Conservation (phyloP, 352 stramenopile species). For the Phytophthora ohioensis region DNA sequence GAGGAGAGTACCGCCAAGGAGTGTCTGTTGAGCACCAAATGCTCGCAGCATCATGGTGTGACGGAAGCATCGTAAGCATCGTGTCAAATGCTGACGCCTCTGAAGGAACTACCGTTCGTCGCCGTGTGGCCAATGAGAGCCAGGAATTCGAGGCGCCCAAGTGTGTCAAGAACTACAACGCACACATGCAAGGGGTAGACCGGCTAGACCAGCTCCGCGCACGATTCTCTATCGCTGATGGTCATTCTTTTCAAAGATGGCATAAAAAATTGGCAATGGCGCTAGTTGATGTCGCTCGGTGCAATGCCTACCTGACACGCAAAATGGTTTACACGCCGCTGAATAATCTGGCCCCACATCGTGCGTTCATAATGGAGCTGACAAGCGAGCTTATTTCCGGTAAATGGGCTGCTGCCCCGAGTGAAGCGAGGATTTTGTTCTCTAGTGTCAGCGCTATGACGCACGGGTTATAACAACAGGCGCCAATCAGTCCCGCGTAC, state of each 20-base stretch:
- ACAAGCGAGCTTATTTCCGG: not conserved
- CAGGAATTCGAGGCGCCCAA: constrained; percentile 26
- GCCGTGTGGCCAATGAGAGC: not conserved
- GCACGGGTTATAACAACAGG: not conserved
- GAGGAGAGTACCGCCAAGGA: constrained; percentile 21
- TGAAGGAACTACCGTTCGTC: constrained; percentile 5
- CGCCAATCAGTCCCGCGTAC: not conserved
- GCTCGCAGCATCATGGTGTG: constrained; percentile 34
- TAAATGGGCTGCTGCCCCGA: constrained; percentile 9
- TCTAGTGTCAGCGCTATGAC: no score
- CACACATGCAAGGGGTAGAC: constrained; percentile 47
- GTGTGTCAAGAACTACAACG: constrained; percentile 38
- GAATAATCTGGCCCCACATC: constrained; percentile 12
- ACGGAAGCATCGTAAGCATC: constrained; percentile 37
- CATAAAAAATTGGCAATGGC: constrained; percentile 43
- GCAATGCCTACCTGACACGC: constrained; percentile 32
- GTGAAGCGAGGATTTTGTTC: constrained; percentile 5
- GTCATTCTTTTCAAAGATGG: constrained; percentile 45
- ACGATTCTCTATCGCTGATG: constrained; percentile 39
- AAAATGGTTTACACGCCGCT: constrained; percentile 5
- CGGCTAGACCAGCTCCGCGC: constrained; percentile 14
- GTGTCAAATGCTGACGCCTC: constrained; percentile 36
- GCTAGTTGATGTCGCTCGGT: constrained; percentile 35
- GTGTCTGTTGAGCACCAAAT: constrained; percentile 30
- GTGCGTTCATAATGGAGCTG: constrained; percentile 6